Evolutionary conservation across 768 basidiomycete species (phyloP).

Genomic region (Leucocoprinus sp.): DNA sequence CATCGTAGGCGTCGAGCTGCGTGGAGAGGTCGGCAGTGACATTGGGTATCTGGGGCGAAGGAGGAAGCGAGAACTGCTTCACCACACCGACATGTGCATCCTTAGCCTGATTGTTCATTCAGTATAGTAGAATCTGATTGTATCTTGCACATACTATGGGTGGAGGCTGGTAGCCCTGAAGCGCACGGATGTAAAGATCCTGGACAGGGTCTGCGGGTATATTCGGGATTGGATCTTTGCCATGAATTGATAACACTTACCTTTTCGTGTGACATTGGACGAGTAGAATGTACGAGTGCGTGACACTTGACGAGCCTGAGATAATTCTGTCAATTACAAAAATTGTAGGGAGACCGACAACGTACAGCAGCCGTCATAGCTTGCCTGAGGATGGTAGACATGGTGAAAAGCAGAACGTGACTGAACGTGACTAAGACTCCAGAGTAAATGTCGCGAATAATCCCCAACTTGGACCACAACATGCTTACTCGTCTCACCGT

Average conservation of each 20-base stretch:
- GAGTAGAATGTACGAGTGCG: conserved; percentile 52
- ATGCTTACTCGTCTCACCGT: conserved; percentile 35
- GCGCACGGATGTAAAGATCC: conserved; percentile 85
- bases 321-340: neutral
- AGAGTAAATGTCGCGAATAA: neutral
- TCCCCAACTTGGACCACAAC: conserved; percentile 11
- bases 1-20: conserved; percentile 82
- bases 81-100: conserved; percentile 87
- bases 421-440: conserved; percentile 29
- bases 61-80: conserved; percentile 71
- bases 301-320: conserved; percentile 47
- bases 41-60: conserved; percentile 63
- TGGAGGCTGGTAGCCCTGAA: conserved; percentile 83
- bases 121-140: neutral
- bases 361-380: conserved; percentile 41
- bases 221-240: conserved; percentile 30
- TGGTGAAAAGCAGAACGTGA: conserved; percentile 36
- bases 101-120: conserved; percentile 50
- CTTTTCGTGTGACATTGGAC: conserved; percentile 54
- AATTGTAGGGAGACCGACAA: conserved; percentile 7
- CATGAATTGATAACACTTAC: conserved; percentile 29
- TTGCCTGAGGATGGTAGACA: conserved; percentile 64
- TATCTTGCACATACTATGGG: conserved; percentile 45
- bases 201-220: conserved; percentile 76
- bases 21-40: conserved; percentile 82